These are phyloP conservation scores for Aeschynomene evenia DNA, from an alignment of 306 rosid genomes.

Conservation along the genomic window DNA sequence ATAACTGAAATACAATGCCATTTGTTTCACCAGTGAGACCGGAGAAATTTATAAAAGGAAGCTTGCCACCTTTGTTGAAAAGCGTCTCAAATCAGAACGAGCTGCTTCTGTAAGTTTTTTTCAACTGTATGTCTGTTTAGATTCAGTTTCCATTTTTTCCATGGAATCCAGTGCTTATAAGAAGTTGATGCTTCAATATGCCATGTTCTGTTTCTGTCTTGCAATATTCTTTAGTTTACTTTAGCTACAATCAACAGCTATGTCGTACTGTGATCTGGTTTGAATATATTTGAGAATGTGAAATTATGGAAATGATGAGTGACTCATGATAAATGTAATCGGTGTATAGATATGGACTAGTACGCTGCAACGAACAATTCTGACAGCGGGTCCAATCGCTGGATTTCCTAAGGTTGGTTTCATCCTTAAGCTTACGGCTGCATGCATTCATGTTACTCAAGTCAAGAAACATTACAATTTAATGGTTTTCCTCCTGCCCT, in stretches of 20 bases:
- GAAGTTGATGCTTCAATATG: slow-evolving; percentile 25
- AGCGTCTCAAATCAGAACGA: slow-evolving; percentile 88
- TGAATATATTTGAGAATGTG: not conserved
- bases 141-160: slow-evolving; percentile 19
- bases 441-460: not conserved
- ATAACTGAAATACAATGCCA: slow-evolving; percentile 24
- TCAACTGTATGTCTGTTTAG: slow-evolving; percentile 3
- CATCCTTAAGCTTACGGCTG: not conserved
- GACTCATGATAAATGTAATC: slow-evolving; percentile 22
- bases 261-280: slow-evolving; percentile 10
- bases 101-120: slow-evolving; percentile 89
- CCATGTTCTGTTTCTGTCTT: slow-evolving; percentile 21
- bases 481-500: not conserved
- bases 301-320: slow-evolving; percentile 19
- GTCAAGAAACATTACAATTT: slow-evolving; percentile 1
- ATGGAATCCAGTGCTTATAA: slow-evolving; percentile 9
- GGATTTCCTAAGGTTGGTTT: slow-evolving; percentile 94
- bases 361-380: slow-evolving; percentile 92
- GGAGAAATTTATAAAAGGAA: slow-evolving; percentile 86
- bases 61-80: slow-evolving; percentile 87
- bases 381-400: slow-evolving; percentile 77
- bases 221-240: not conserved
- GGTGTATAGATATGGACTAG: slow-evolving; percentile 93
- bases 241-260: not conserved
- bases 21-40: slow-evolving; percentile 59